Evolutionary conservation across 2,329 filamentous ascomycete genomes (phyloP).

Genomic region (Nakataea oryzae): DNA sequence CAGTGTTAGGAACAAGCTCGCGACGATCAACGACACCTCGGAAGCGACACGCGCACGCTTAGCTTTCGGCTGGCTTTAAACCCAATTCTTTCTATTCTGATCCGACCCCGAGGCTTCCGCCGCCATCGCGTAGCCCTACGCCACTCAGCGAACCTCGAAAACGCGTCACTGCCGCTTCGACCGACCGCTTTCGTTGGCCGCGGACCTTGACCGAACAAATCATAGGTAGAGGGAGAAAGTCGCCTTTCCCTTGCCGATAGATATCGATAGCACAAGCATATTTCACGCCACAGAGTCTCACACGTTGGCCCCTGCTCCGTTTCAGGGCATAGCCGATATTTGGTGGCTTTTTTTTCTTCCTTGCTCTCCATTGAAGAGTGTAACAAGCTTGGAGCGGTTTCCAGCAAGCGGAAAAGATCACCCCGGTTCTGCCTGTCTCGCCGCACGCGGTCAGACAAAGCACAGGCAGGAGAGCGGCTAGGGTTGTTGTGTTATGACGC

Average conservation of each 20-base stretch:
- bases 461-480: not conserved
- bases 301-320: not conserved
- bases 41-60: not conserved
- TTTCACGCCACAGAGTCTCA: not conserved
- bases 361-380: too few relatives aligned
- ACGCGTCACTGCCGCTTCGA: not conserved
- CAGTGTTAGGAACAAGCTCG: not conserved
- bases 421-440: not conserved
- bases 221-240: not conserved
- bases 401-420: not conserved
- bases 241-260: not conserved
- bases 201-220: not conserved
- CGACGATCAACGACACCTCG: not conserved
- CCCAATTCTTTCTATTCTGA: not conserved
- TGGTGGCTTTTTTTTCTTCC: not conserved
- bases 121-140: not conserved
- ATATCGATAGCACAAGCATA: conserved; percentile 4
- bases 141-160: not conserved
- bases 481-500: conserved; percentile 14
- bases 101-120: not conserved
- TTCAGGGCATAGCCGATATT: not conserved
- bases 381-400: not conserved
- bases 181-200: not conserved
- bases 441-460: not conserved
- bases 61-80: not conserved